Percentiles rank a stretch among this genome's conserved stretches.
Evolutionary conservation across 1,139 yeast species (phyloP).

Genomic region (Pichia sp.): DNA sequence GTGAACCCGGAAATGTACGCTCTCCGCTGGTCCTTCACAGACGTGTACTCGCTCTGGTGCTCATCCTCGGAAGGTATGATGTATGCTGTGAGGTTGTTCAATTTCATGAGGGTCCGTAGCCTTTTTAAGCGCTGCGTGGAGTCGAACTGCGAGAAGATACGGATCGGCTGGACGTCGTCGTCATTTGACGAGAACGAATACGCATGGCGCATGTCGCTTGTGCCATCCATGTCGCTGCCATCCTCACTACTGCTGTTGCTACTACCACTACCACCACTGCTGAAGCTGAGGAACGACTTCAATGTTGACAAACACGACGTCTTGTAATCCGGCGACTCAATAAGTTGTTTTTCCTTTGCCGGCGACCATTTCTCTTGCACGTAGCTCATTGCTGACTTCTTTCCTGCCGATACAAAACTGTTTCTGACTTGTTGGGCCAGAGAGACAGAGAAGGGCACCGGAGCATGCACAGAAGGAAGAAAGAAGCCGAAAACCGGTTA

Average conservation of each 20-base stretch:
- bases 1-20: constrained; percentile 51
- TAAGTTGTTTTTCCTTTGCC: background rate
- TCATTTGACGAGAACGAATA: background rate
- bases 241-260: background rate
- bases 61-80: constrained; percentile 59
- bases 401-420: no score
- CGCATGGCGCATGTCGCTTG: background rate
- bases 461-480: no score
- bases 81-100: constrained; percentile 28
- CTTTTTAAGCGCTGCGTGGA: background rate
- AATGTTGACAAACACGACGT: constrained; percentile 15
- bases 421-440: no score
- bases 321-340: constrained; percentile 16
- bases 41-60: constrained; percentile 53
- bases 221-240: background rate
- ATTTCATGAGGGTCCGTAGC: constrained; percentile 8
- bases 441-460: no score
- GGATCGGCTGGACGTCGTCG: background rate
- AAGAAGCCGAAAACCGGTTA: no score
- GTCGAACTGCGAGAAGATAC: background rate
- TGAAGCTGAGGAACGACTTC: constrained; percentile 5
- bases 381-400: background rate
- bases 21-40: constrained; percentile 48
- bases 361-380: background rate
- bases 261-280: background rate